Evolutionary conservation across 331 rosid species (phyloP).

Genomic region (Spiraea crenata): DNA sequence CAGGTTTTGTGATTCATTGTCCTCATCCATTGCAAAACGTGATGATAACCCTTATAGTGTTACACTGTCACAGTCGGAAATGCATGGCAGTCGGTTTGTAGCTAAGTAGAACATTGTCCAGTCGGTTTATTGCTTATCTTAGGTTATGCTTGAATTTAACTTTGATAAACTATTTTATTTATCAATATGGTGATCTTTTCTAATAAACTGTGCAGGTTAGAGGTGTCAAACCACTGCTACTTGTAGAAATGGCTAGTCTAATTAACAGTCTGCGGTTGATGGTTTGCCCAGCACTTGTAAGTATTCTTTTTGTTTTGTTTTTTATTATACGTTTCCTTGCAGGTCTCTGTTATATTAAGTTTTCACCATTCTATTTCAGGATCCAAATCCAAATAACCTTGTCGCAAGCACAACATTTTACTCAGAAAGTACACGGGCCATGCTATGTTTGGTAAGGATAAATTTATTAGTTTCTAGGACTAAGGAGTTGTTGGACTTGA

Average conservation of each 20-base stretch:
- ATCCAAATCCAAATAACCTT: constrained; percentile 95
- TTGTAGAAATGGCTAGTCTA: constrained; percentile 77
- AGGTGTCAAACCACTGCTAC: constrained; percentile 90
- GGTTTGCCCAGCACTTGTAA: constrained; percentile 90
- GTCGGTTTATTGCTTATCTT: constrained; percentile 13
- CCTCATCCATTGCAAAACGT: background rate
- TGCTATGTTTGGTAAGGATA: constrained; percentile 91
- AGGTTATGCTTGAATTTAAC: background rate
- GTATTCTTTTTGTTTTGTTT: constrained; percentile 19
- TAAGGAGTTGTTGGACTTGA: background rate
- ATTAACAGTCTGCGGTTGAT: constrained; percentile 60
- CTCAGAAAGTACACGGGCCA: constrained; percentile 90
- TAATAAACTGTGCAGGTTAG: constrained; percentile 70
- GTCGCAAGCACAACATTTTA: constrained; percentile 84
- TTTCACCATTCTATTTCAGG: constrained; percentile 48
- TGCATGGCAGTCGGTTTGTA: background rate
- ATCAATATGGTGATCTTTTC: constrained; percentile 20
- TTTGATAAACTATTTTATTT: background rate
- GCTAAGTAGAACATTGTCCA: background rate
- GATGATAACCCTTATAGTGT: background rate
- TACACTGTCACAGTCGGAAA: background rate
- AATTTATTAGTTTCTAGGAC: constrained; percentile 16
- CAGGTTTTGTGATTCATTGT: constrained; percentile 3
- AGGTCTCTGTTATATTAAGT: constrained; percentile 24
- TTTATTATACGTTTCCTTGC: background rate